Conservation (phyloP, 2,329 filamentous ascomycete species). For the Colletotrichum euphorbiae region DNA sequence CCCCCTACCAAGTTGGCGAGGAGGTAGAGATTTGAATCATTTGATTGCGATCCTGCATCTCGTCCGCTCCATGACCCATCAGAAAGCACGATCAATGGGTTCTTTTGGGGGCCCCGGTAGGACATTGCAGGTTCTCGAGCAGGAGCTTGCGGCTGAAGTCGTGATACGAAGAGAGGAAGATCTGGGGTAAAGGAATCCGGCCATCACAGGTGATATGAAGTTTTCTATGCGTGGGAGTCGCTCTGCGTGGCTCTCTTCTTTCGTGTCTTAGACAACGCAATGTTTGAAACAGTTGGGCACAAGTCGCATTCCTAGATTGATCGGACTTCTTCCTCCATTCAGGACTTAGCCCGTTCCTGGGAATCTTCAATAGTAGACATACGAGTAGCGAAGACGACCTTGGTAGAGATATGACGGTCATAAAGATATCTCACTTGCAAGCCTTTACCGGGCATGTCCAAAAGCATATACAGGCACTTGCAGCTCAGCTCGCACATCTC, state of each 20-base stretch:
- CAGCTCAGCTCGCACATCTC: too few species aligned
- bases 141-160: neutral
- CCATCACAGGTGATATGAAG: neutral
- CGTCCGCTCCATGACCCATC: constrained; percentile 44
- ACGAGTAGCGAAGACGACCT: too few species aligned
- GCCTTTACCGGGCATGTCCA: too few species aligned
- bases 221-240: too few species aligned
- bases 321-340: too few species aligned
- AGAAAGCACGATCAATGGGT: constrained; percentile 36
- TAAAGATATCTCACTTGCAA: too few species aligned
- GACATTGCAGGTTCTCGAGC: constrained; percentile 8
- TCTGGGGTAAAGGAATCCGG: neutral
- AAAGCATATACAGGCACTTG: too few species aligned
- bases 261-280: neutral
- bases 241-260: too few species aligned
- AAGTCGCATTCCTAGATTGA: neutral
- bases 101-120: constrained; percentile 29
- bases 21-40: constrained; percentile 41
- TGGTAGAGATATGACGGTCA: too few species aligned
- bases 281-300: neutral
- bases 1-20: constrained; percentile 41
- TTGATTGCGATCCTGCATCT: constrained; percentile 38
- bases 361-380: too few species aligned
- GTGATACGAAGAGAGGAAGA: neutral
- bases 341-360: too few species aligned